Conservation (phyloP, 2,329 filamentous ascomycete species). For the Drechslerella coelobrocha region DNA sequence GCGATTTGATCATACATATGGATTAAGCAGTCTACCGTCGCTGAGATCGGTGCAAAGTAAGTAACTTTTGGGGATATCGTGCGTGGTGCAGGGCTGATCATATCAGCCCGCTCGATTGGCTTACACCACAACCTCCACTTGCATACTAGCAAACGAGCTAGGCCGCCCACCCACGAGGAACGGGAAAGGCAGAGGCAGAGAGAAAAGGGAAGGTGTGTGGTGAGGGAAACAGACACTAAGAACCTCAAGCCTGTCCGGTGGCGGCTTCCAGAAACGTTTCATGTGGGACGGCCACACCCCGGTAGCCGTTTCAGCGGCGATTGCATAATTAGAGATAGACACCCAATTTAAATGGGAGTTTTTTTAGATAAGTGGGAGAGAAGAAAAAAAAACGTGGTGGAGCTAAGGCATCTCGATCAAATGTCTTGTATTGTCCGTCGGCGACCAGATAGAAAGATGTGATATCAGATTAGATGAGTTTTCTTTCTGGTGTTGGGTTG, state of each 20-base stretch:
- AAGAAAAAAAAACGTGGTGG: background rate
- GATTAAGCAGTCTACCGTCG: no score
- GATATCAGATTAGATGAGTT: background rate
- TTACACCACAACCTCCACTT: no score
- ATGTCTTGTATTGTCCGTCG: background rate
- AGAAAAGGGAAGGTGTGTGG: background rate
- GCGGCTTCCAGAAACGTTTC: conserved; percentile 1
- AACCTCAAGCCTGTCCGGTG: background rate
- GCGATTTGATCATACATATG: no score
- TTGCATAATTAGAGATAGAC: no score
- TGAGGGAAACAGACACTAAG: background rate
- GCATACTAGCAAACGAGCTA: background rate
- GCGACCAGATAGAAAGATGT: background rate
- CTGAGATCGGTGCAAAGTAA: no score
- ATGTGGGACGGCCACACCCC: no score
- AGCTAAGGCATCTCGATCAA: background rate
- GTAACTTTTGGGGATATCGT: no score
- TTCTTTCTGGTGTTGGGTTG: no score
- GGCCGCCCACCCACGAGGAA: background rate
- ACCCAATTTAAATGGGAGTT: no score
- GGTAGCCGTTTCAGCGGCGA: no score
- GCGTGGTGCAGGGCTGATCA: no score
- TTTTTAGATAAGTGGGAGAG: background rate
- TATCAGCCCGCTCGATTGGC: no score
- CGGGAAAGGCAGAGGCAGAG: background rate